A percentile compares a stretch with the other conserved stretches of the same genome.
These are phyloP conservation scores for Hagleromyces aurorensis DNA, from an alignment of 805 yeast genomes.

Conservation along the genomic window DNA sequence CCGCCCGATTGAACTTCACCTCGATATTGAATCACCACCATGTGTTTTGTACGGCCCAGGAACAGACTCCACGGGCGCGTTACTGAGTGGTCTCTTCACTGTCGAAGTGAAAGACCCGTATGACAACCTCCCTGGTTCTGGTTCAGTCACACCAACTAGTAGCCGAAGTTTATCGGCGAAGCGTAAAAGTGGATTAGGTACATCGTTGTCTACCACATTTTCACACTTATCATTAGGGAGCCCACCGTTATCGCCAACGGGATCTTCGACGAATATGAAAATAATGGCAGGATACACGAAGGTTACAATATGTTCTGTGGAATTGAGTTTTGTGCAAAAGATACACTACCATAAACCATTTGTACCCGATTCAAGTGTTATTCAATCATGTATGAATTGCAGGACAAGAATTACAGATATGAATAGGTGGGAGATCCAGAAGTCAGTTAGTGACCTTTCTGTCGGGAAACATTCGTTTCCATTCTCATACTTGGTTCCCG, in stretches of 20 bases:
- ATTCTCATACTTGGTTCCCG: constrained; percentile 82
- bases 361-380: constrained; percentile 40
- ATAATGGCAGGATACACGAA: constrained; percentile 33
- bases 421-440: constrained; percentile 83
- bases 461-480: constrained; percentile 81
- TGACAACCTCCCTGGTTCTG: constrained; percentile 9
- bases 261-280: constrained; percentile 23
- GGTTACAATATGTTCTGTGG: constrained; percentile 48
- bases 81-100: constrained; percentile 70
- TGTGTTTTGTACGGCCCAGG: constrained; percentile 76
- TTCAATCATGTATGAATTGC: constrained; percentile 55
- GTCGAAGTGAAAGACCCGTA: constrained; percentile 41
- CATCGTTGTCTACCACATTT: constrained; percentile 16
- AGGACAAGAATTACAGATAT: constrained; percentile 46
- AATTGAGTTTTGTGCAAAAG: constrained; percentile 64
- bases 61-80: constrained; percentile 73
- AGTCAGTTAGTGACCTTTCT: constrained; percentile 48
- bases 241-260: constrained; percentile 11
- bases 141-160: constrained; percentile 11
- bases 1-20: constrained; percentile 41
- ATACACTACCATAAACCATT: constrained; percentile 62
- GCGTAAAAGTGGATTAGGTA: constrained; percentile 11
- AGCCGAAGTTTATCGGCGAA: constrained; percentile 9
- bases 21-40: constrained; percentile 86
- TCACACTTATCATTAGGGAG: constrained; percentile 18